Base-by-base conservation (phyloP, 805 yeast species). In the Saccharomyces paradoxus region DNA sequence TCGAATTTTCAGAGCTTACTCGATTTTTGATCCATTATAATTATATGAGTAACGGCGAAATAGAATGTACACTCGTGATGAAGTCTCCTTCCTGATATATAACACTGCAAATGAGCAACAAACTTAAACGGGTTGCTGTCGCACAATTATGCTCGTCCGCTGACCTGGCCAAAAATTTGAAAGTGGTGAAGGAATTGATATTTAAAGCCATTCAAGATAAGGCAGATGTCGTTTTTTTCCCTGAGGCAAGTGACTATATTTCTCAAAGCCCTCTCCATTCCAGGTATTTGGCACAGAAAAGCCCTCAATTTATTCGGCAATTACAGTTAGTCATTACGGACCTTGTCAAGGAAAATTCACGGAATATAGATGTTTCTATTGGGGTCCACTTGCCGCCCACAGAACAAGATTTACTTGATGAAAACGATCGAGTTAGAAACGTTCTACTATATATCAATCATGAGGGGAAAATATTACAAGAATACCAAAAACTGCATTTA, bases 211-310 rank as follows among this genome's bases (percentile, higher is more conserved):
- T 86, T 0, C 71, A 70, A 2, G 66, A 76, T 14, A 79, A 84
- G 3, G 90, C 86, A 13, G 75, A 78, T 58, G 81, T 89, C 2
- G 74, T 94, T 4, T 89, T 94, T 64, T 77, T 92, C 48, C 98
- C 98, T 1, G 99, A 92, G 68, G 98, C 98, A 0, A 79, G 94
- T 4, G 98, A 92, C 67, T 92, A 89, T 67, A 77, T 92, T 44
- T 84, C 96, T 4, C 75, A 81, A 52, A 81, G 81, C 63, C 84
- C 91, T 1, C 67, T 62, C 0, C 91, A 89, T 60, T 83, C 95
- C 0, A 74, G 76, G 52, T 60, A 72, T 28, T 71, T 92, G n/a
- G 89, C 86, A 0, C 78, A 13, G 74, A 77, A 28, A 70, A 73
- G 50, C 68, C 78, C 14, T 67, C 72, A 49, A 71, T 59, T 74